Percentiles rank a stretch among this genome's conserved stretches.
These are phyloP conservation scores for Raphanus hybrid DNA, from an alignment of 441 rosid genomes.

Conservation along the genomic window DNA sequence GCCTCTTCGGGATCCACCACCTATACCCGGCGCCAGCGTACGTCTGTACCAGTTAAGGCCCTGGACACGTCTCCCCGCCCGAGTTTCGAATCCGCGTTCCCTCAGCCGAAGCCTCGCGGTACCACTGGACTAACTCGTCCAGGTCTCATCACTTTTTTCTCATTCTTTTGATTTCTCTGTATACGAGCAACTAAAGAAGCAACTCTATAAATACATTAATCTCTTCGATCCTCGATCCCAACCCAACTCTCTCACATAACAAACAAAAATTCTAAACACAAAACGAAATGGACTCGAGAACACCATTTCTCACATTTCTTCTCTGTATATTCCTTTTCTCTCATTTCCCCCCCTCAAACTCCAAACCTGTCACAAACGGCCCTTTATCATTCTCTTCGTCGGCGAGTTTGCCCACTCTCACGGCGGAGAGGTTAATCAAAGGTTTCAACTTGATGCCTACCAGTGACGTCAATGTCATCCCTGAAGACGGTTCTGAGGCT, in stretches of 20 bases:
- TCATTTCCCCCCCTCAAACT: constrained; percentile 14
- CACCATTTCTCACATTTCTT: constrained; percentile 31
- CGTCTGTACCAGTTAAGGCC: too few species aligned
- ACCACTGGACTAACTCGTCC: too few species aligned
- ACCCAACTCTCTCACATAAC: neutral
- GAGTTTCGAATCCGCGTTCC: too few species aligned
- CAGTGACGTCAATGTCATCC: constrained; percentile 35
- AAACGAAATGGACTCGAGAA: constrained; percentile 25
- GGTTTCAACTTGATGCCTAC: constrained; percentile 41
- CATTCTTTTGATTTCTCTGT: neutral
- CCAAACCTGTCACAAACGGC: constrained; percentile 21
- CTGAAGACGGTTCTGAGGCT: constrained; percentile 32
- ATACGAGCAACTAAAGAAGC: constrained; percentile 16
- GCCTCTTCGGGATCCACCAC: too few species aligned
- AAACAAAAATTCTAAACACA: neutral
- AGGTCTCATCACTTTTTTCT: neutral
- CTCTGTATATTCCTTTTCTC: constrained; percentile 30
- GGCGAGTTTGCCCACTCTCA: constrained; percentile 35
- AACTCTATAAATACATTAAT: constrained; percentile 34
- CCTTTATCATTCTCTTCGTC: constrained; percentile 40
- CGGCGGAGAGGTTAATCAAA: constrained; percentile 43
- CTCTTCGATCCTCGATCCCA: constrained; percentile 28
- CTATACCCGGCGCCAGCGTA: too few species aligned
- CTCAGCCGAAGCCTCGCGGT: too few species aligned
- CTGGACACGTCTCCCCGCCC: too few species aligned